Evolutionary conservation across 1,139 yeast genomes (phyloP).

Genomic region (Yamadazyma siamensis): DNA sequence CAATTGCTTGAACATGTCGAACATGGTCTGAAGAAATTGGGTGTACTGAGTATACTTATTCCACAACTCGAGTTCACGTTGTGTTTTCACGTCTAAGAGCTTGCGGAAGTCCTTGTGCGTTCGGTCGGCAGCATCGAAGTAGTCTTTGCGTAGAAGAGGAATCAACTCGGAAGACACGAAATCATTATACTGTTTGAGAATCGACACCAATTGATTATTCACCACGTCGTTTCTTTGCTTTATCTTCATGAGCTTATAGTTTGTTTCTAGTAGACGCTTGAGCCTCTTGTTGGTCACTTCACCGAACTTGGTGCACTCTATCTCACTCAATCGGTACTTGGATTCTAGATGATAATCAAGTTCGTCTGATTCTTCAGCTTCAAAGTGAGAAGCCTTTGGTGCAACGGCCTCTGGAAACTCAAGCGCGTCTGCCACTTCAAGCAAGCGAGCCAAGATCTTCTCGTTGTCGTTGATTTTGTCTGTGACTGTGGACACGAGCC

Average conservation of each 20-base stretch:
- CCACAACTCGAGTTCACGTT: constrained; percentile 13
- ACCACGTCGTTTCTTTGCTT: constrained; percentile 16
- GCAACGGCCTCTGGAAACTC: constrained; percentile 18
- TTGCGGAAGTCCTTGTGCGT: constrained; percentile 8
- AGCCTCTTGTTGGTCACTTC: constrained; percentile 8
- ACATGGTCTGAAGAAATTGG: constrained; percentile 10
- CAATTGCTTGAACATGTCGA: constrained; percentile 11
- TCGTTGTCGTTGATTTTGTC: constrained; percentile 25
- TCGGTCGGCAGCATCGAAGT: background rate
- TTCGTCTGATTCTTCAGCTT: constrained; percentile 13
- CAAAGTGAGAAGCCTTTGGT: constrained; percentile 3
- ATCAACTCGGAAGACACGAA: constrained; percentile 24
- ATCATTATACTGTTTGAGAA: constrained; percentile 27
- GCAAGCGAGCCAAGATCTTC: constrained; percentile 19
- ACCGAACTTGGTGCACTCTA: constrained; percentile 6
- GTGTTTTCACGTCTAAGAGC: constrained; percentile 13
- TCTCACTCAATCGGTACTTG: constrained; percentile 13
- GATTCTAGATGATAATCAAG: constrained; percentile 15
- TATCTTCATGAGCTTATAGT: constrained; percentile 20
- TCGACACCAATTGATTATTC: constrained; percentile 21
- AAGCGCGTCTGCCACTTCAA: constrained; percentile 23
- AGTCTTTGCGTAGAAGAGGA: constrained; percentile 28
- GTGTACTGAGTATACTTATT: constrained; percentile 15
- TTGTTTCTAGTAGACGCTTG: constrained; percentile 22
- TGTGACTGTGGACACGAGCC: constrained; percentile 20